phyloP scores from a whole-genome alignment of 164 flowering plant species.

The Dillenia suffruticosa region DNA sequence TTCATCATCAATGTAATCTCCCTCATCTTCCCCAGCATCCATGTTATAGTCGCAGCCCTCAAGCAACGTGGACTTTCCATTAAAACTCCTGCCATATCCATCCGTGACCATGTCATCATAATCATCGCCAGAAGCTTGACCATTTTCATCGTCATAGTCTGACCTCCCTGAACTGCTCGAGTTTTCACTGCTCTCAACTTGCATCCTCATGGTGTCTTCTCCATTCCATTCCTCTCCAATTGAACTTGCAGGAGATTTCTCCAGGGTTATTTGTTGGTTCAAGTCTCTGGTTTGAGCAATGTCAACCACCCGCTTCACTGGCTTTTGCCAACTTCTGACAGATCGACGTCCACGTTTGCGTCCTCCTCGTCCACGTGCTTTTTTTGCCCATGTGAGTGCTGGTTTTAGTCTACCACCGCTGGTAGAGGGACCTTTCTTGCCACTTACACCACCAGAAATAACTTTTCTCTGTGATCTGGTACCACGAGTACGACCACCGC shows the following conservation, averaged over 20 bases:
- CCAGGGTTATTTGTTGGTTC: neutral
- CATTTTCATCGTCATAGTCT: conserved; percentile 51
- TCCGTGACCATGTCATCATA: conserved; percentile 31
- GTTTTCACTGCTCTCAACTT: conserved; percentile 27
- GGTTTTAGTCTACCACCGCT: conserved; percentile 22
- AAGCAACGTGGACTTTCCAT: conserved; percentile 18
- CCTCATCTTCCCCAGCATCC: conserved; percentile 24
- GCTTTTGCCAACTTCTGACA: conserved; percentile 34
- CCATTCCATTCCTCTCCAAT: conserved; percentile 29
- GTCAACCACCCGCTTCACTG: conserved; percentile 26
- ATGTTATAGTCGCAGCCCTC: conserved; percentile 38
- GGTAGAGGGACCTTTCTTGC: conserved; percentile 17
- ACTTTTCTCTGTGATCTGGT: conserved; percentile 45
- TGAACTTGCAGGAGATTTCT: conserved; percentile 17
- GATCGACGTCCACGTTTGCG: conserved; percentile 53
- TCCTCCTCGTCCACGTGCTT: conserved; percentile 48
- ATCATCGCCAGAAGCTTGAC: conserved; percentile 44
- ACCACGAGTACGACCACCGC: conserved; percentile 43
- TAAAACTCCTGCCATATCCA: conserved; percentile 20
- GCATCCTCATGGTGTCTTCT: conserved; percentile 24
- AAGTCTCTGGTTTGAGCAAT: conserved; percentile 8
- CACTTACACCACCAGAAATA: conserved; percentile 27
- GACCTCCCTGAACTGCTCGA: conserved; percentile 42
- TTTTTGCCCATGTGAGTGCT: conserved; percentile 38
- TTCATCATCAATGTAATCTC: conserved; percentile 10